Conservation (phyloP, 2,329 filamentous ascomycete genomes). For the Fusarium verrucosum region DNA sequence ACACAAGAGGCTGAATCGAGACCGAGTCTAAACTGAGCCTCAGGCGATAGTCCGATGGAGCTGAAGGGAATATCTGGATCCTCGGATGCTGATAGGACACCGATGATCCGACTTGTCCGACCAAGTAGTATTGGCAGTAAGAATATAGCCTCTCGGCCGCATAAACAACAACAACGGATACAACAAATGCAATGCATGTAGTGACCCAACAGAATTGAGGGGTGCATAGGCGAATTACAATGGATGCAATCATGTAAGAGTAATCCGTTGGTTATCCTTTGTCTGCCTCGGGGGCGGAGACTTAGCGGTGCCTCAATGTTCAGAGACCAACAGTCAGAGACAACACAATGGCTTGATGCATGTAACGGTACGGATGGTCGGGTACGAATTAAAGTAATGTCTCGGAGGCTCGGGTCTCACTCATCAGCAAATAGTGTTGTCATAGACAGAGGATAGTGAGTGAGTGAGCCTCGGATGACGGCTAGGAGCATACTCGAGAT, state of each 20-base stretch:
- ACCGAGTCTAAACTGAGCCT: background rate
- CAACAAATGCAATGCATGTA: background rate
- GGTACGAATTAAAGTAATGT: background rate
- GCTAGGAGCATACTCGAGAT: background rate
- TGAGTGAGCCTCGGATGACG: background rate
- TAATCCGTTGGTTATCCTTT: background rate
- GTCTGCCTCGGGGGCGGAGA: background rate
- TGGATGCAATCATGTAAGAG: background rate
- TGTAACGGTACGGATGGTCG: background rate
- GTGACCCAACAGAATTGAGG: background rate
- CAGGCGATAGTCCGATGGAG: background rate
- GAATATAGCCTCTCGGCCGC: background rate
- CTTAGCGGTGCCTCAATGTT: background rate
- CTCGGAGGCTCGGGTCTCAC: background rate
- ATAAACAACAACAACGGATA: background rate
- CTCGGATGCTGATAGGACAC: background rate
- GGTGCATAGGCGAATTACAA: background rate
- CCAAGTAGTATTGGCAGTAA: background rate
- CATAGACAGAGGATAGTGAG: background rate
- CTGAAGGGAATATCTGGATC: background rate
- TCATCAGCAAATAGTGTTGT: background rate
- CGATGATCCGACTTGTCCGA: background rate
- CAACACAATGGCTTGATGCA: background rate
- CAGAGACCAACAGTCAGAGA: background rate
- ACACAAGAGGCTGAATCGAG: conserved; percentile 1